Percentiles rank a stretch among this genome's conserved stretches.
Conservation (phyloP, 345 rosid genomes). For the Durio zibethinus region DNA sequence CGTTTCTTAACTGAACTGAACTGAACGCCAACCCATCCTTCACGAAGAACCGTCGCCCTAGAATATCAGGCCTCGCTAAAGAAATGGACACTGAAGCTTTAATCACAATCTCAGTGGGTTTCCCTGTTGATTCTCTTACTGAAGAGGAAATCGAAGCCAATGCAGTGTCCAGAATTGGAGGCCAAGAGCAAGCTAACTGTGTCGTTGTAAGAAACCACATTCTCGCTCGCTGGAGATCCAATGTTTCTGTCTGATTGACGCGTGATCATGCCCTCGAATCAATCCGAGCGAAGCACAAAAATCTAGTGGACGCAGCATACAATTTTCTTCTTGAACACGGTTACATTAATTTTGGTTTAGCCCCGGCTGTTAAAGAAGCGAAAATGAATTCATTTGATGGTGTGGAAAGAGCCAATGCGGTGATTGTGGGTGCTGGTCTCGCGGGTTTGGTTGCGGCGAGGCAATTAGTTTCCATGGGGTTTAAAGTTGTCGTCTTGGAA, state of each 20-base stretch:
- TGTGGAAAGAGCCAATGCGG: conserved; percentile 64
- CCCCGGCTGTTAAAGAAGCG: conserved; percentile 66
- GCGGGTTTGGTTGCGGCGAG: conserved; percentile 89
- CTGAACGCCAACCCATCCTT: conserved; percentile 63
- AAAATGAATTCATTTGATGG: conserved; percentile 51
- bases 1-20: conserved; percentile 96
- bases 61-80: conserved; percentile 47
- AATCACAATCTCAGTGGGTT: conserved; percentile 83
- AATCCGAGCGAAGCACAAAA: conserved; percentile 65
- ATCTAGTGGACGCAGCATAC: conserved; percentile 68
- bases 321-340: conserved; percentile 75
- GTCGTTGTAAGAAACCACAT: conserved; percentile 84
- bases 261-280: conserved; percentile 73
- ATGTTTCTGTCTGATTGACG: conserved; percentile 74
- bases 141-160: conserved; percentile 97
- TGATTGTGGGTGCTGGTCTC: conserved; percentile 82
- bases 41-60: conserved; percentile 52
- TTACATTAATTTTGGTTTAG: conserved; percentile 77
- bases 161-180: conserved; percentile 66
- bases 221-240: conserved; percentile 77
- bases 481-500: conserved; percentile 84
- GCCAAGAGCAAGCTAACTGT: conserved; percentile 72
- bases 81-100: conserved; percentile 79
- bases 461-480: conserved; percentile 78
- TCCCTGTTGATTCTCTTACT: conserved; percentile 82